A percentile compares a stretch with the other conserved stretches of the same genome.
Conservation (phyloP, 176 grass and related monocot genomes). For the Musa troglodytarum region DNA sequence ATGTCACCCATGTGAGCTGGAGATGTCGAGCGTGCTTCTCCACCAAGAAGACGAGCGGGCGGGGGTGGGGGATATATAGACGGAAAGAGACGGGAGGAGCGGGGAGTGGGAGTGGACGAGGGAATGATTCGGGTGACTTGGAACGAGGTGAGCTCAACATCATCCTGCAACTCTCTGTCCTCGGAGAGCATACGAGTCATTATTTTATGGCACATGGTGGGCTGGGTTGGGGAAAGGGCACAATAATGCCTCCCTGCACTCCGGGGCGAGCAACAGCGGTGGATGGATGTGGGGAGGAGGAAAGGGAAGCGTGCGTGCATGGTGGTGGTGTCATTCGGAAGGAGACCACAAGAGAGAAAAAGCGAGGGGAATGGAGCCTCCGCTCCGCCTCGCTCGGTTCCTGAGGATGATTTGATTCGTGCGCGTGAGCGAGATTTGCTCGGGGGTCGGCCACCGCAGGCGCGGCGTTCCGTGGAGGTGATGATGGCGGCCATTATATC, state of each 20-base stretch:
- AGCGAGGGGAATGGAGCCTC: not conserved
- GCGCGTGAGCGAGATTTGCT: constrained; percentile 7
- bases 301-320: not conserved
- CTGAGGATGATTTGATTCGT: constrained; percentile 3
- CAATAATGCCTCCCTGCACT: too few species aligned
- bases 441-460: not conserved
- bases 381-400: not conserved
- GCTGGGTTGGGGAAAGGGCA: not conserved
- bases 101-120: not conserved
- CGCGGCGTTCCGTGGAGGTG: not conserved
- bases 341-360: not conserved
- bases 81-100: not conserved
- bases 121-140: not conserved
- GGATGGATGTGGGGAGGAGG: not conserved
- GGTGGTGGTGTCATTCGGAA: not conserved
- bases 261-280: too few species aligned
- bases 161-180: not conserved
- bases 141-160: not conserved
- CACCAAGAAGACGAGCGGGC: not conserved
- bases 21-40: not conserved
- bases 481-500: constrained; percentile 3
- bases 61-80: not conserved
- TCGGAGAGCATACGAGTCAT: not conserved
- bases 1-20: constrained; percentile 13
- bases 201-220: not conserved